Conservation (phyloP, 495 filamentous ascomycete genomes). For the Cetradonia linearis region DNA sequence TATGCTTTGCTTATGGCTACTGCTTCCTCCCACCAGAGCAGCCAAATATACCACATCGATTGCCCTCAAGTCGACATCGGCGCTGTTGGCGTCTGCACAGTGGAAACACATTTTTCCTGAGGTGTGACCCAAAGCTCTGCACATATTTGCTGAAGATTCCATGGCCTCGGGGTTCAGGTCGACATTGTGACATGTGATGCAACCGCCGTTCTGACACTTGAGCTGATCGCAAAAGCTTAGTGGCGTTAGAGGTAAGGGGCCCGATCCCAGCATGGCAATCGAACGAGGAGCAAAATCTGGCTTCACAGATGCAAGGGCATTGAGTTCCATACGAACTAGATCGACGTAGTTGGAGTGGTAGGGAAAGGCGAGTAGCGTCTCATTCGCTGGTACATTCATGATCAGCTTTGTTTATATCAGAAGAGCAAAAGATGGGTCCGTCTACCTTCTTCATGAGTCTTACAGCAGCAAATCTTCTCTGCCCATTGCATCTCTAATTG, state of each 20-base stretch:
- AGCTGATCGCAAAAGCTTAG: slow-evolving; percentile 27
- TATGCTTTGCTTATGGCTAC: slow-evolving; percentile 30
- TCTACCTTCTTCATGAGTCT: slow-evolving; percentile 18
- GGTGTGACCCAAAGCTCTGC: slow-evolving; percentile 23
- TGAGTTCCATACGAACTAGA: slow-evolving; percentile 34
- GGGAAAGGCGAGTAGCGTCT: slow-evolving; percentile 30
- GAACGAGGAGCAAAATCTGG: background rate
- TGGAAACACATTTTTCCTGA: slow-evolving; percentile 27
- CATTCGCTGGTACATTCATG: slow-evolving; percentile 14
- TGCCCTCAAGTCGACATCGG: slow-evolving; percentile 18
- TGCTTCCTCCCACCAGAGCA: slow-evolving; percentile 35
- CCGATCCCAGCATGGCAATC: slow-evolving; percentile 36
- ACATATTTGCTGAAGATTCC: slow-evolving; percentile 23
- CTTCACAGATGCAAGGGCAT: slow-evolving; percentile 26
- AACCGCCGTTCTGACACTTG: background rate
- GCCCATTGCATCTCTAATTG: slow-evolving; percentile 34
- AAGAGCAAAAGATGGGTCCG: background rate
- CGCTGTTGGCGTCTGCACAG: slow-evolving; percentile 26
- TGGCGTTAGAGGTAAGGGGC: slow-evolving; percentile 35
- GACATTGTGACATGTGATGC: slow-evolving; percentile 25
- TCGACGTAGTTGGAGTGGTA: slow-evolving; percentile 38
- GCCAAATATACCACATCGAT: slow-evolving; percentile 40
- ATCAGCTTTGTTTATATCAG: background rate
- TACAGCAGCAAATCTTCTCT: slow-evolving; percentile 21
- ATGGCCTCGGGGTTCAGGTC: slow-evolving; percentile 31